Percentiles rank a stretch among this genome's conserved stretches.
Evolutionary conservation across 192 early-diverging fungal species (phyloP).

Genomic region (Linnemannia zychae): DNA sequence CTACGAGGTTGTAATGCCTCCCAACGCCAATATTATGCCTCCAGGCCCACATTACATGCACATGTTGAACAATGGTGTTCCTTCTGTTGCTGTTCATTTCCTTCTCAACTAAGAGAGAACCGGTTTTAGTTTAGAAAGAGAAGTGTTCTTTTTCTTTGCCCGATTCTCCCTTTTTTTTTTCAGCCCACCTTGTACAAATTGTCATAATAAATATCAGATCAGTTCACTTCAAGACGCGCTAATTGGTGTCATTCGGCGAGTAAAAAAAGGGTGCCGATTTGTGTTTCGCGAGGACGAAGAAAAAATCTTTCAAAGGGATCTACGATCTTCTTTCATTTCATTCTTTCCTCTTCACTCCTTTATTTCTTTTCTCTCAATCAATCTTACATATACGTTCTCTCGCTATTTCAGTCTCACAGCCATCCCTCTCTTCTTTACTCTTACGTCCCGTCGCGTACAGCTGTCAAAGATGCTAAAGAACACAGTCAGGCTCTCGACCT

Average conservation of each 20-base stretch:
- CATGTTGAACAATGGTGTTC: slow-evolving; percentile 64
- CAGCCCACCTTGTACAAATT: not conserved
- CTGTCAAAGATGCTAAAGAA: not conserved
- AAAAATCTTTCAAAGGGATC: not conserved
- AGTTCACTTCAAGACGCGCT: not conserved
- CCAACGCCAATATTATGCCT: slow-evolving; percentile 67
- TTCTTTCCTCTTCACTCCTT: not conserved
- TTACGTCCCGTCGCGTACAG: not conserved
- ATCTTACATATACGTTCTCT: too few species aligned
- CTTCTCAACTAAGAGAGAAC: slow-evolving; percentile 28
- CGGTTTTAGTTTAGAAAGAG: not conserved
- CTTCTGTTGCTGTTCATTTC: slow-evolving; percentile 43
- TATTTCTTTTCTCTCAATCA: not conserved
- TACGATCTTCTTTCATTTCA: not conserved
- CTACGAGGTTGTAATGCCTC: slow-evolving; percentile 55
- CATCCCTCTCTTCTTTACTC: not conserved
- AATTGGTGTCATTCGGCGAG: not conserved
- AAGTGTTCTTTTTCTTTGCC: not conserved
- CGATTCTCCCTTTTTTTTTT: not conserved
- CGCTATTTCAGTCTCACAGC: not conserved
- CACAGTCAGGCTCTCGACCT: not conserved
- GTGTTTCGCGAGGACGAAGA: not conserved
- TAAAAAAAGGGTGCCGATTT: too few species aligned
- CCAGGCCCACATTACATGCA: slow-evolving; percentile 66
- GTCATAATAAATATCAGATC: not conserved